Conservation (phyloP, 176 grass and related monocot genomes). For the Ensete glaucum region DNA sequence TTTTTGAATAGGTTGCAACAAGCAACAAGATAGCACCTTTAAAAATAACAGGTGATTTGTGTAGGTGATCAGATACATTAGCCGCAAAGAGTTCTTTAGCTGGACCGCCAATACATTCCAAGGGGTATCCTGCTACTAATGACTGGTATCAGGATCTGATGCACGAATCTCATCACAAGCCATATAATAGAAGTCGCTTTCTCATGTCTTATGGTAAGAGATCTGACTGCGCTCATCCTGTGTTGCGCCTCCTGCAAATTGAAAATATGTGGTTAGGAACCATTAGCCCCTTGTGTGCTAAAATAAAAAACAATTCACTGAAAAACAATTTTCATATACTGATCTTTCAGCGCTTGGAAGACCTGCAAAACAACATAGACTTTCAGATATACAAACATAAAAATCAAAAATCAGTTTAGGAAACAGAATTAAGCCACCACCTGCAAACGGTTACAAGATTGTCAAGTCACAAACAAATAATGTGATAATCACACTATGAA, state of each 20-base stretch:
- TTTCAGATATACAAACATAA: conserved; percentile 31
- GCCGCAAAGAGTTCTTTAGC: neutral
- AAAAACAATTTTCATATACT: conserved; percentile 23
- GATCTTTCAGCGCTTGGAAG: conserved; percentile 36
- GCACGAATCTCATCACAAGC: neutral
- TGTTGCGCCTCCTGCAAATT: conserved; percentile 42
- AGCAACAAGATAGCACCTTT: too few relatives aligned
- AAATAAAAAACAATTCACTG: conserved; percentile 16
- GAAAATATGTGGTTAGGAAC: conserved; percentile 2
- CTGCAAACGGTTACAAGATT: conserved; percentile 31
- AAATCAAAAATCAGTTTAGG: conserved; percentile 18
- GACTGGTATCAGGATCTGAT: neutral
- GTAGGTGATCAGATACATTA: neutral
- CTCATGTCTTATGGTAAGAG: neutral
- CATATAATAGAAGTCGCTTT: neutral
- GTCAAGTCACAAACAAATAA: conserved; percentile 14
- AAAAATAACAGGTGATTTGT: too few relatives aligned
- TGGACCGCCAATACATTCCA: neutral
- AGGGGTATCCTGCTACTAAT: too few relatives aligned
- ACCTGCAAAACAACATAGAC: conserved; percentile 69
- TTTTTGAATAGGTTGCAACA: too few relatives aligned
- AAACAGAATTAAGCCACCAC: conserved; percentile 32
- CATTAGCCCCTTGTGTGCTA: neutral
- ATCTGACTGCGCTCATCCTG: neutral
- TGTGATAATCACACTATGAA: conserved; percentile 21